Conservation (phyloP, 495 filamentous ascomycete species). For the Xylaria curta region DNA sequence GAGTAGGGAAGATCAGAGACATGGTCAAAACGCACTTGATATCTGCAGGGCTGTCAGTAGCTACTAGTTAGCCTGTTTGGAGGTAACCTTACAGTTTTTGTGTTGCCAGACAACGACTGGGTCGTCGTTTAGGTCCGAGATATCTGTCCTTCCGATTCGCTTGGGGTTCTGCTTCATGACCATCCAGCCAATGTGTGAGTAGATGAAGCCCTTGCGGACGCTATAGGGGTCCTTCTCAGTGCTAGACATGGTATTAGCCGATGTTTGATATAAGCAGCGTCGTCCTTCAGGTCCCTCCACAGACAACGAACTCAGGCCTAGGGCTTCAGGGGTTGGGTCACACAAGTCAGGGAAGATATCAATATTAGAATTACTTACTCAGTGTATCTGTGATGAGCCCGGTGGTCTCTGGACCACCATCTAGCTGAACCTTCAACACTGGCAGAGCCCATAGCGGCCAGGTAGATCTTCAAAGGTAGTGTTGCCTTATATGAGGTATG, state of each 20-base stretch:
- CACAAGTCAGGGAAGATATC: background rate
- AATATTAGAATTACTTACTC: slow-evolving; percentile 51
- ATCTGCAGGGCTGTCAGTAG: slow-evolving; percentile 41
- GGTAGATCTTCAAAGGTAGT: slow-evolving; percentile 86
- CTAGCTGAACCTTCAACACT: slow-evolving; percentile 95
- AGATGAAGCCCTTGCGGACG: slow-evolving; percentile 95
- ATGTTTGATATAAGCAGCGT: background rate
- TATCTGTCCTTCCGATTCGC: slow-evolving; percentile 93
- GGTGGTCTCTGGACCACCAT: slow-evolving; percentile 97
- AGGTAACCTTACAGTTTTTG: slow-evolving; percentile 63
- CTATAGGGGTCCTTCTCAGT: slow-evolving; percentile 99
- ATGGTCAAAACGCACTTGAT: slow-evolving; percentile 87
- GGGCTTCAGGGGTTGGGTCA: background rate
- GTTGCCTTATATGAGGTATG: slow-evolving; percentile 94
- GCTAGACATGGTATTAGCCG: slow-evolving; percentile 20
- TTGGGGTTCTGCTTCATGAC: slow-evolving; percentile 94
- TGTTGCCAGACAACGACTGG: slow-evolving; percentile 95
- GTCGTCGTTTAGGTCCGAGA: slow-evolving; percentile 95
- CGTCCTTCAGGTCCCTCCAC: background rate
- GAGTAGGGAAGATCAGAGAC: slow-evolving; percentile 82
- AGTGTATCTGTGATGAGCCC: slow-evolving; percentile 98
- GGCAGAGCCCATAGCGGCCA: slow-evolving; percentile 90
- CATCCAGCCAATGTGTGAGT: slow-evolving; percentile 96
- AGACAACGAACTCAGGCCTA: background rate
- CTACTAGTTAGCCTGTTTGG: background rate